phyloP scores from a whole-genome alignment of 2,329 filamentous ascomycete genomes.

The Penicillium freii region DNA sequence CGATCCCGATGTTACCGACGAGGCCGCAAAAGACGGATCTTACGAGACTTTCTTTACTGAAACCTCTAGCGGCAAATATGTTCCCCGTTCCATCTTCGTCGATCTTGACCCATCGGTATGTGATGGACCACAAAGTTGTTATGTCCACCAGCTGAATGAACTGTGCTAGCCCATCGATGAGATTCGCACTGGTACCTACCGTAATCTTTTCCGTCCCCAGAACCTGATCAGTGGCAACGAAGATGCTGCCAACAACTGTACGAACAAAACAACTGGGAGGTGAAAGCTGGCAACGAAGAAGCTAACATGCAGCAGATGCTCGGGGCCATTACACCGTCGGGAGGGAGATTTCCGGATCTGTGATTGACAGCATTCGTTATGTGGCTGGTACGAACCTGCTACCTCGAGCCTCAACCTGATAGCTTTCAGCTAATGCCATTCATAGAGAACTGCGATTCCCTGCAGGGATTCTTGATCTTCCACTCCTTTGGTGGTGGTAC shows the following conservation, averaged over 20 bases:
- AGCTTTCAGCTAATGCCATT: conserved; percentile 19
- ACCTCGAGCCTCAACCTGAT: not conserved
- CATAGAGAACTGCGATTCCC: conserved; percentile 63
- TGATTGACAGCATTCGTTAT: conserved; percentile 63
- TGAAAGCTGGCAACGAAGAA: not conserved
- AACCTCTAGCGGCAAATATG: conserved; percentile 64
- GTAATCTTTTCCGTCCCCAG: conserved; percentile 65
- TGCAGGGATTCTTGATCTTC: conserved; percentile 68
- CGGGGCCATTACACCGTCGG: conserved; percentile 68
- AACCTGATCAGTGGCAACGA: conserved; percentile 66
- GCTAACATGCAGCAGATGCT: conserved; percentile 50
- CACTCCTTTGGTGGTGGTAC: conserved; percentile 68
- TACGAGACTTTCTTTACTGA: conserved; percentile 68
- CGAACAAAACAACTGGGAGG: conserved; percentile 14
- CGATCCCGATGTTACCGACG: conserved; percentile 55
- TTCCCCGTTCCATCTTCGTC: conserved; percentile 66
- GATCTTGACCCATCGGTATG: conserved; percentile 62
- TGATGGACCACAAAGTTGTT: not conserved
- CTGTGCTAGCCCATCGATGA: conserved; percentile 59
- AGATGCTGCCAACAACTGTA: conserved; percentile 68
- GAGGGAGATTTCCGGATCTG: conserved; percentile 64
- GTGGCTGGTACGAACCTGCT: conserved; percentile 53
- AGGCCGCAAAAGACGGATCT: conserved; percentile 55
- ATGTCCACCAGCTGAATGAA: not conserved
- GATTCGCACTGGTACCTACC: conserved; percentile 62